phyloP scores from a whole-genome alignment of 139 green algal genomes.

The Parachlorella kessleri region DNA sequence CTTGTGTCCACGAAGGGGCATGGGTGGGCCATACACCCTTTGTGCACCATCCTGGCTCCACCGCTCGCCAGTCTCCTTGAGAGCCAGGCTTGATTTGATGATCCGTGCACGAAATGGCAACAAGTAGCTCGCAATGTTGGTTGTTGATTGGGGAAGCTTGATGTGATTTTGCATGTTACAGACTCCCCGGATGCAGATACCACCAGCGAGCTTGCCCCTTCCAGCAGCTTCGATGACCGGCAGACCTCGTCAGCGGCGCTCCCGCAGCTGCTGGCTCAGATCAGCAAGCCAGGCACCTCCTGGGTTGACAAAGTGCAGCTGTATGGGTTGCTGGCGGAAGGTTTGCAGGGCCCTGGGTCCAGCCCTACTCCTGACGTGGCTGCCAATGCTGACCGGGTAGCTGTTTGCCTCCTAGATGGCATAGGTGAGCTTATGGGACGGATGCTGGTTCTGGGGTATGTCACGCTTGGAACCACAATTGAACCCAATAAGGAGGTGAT shows the following conservation, averaged over 20 bases:
- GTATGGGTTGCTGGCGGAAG: background rate
- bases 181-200: too few species aligned
- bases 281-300: background rate
- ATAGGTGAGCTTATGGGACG: background rate
- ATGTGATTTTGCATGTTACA: too few species aligned
- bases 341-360: background rate
- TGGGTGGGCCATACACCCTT: too few species aligned
- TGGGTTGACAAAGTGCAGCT: constrained; percentile 11
- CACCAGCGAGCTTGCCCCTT: background rate
- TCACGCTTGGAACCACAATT: too few species aligned
- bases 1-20: too few species aligned
- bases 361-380: background rate
- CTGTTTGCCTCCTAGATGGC: background rate
- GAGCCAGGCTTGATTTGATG: too few species aligned
- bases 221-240: background rate
- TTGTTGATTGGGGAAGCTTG: too few species aligned
- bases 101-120: too few species aligned
- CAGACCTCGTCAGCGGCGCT: background rate
- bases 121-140: too few species aligned
- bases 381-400: background rate
- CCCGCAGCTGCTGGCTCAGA: constrained; percentile 9
- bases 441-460: background rate
- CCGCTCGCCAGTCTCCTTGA: too few species aligned
- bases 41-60: too few species aligned
- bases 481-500: too few species aligned